A percentile compares a stretch with the other conserved stretches of the same genome.
phyloP scores from a whole-genome alignment of 257 asterid species.

The Asclepias syriaca region DNA sequence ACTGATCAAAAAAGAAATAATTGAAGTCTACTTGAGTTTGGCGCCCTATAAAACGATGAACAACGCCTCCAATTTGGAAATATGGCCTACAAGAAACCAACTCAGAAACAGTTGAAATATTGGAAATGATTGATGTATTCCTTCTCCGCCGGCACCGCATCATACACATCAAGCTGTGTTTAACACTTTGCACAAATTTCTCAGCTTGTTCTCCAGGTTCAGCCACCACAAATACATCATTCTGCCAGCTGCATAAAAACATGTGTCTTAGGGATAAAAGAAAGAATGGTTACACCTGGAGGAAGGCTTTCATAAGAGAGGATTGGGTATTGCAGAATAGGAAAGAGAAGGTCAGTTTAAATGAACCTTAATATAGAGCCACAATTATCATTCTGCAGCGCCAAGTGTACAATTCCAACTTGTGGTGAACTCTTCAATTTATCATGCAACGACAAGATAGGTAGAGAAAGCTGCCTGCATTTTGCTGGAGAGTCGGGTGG shows the following conservation, averaged over 20 bases:
- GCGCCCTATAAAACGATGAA: constrained; percentile 96
- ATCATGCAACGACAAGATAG: constrained; percentile 62
- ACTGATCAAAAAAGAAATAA: not conserved
- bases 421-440: constrained; percentile 83
- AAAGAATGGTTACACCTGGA: not conserved
- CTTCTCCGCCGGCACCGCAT: constrained; percentile 76
- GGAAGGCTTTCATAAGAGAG: not conserved
- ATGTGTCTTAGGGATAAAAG: constrained; percentile 19
- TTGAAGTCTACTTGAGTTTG: constrained; percentile 75
- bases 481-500: constrained; percentile 86
- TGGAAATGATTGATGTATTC: constrained; percentile 56
- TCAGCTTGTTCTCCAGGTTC: constrained; percentile 98
- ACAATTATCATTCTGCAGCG: constrained; percentile 82
- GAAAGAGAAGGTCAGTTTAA: not conserved
- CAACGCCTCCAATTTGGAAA: constrained; percentile 96
- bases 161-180: constrained; percentile 71
- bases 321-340: not conserved
- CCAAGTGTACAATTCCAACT: constrained; percentile 86
- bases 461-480: constrained; percentile 61
- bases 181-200: constrained; percentile 80
- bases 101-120: constrained; percentile 72
- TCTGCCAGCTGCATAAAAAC: constrained; percentile 72
- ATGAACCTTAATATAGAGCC: constrained; percentile 86
- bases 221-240: constrained; percentile 97
- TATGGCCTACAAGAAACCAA: constrained; percentile 80